Conservation (phyloP, 2,329 filamentous ascomycete genomes). For the Massarina eburnea region DNA sequence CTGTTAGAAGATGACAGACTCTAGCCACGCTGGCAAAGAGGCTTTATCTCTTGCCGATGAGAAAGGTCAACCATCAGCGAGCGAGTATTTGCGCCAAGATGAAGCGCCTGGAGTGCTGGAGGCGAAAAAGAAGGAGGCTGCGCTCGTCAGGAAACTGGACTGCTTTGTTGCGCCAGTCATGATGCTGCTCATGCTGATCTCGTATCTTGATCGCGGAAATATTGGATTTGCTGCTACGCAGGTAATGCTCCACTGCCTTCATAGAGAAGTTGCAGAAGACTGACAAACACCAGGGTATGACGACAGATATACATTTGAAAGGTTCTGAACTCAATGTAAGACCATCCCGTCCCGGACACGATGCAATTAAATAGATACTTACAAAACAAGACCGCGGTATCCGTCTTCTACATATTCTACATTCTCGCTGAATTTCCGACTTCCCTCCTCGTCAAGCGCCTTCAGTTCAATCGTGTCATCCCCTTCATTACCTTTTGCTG, state of each 20-base stretch:
- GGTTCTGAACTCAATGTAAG: constrained; percentile 30
- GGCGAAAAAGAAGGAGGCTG: constrained; percentile 25
- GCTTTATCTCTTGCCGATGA: constrained; percentile 14
- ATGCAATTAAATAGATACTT: background rate
- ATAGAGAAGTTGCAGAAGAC: background rate
- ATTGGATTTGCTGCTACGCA: constrained; percentile 40
- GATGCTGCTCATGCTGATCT: constrained; percentile 39
- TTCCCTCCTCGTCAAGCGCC: constrained; percentile 34
- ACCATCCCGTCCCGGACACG: background rate
- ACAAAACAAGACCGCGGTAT: constrained; percentile 30
- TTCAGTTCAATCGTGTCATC: constrained; percentile 38
- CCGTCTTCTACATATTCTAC: constrained; percentile 41
- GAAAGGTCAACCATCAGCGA: constrained; percentile 12
- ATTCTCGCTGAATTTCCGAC: constrained; percentile 40
- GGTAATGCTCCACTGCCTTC: background rate
- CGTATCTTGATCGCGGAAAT: constrained; percentile 38
- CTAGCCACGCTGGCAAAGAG: background rate
- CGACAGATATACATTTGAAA: constrained; percentile 27
- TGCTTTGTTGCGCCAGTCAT: constrained; percentile 39
- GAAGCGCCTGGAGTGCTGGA: constrained; percentile 16
- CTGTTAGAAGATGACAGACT: background rate
- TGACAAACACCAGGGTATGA: constrained; percentile 24
- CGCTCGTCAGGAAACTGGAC: constrained; percentile 34
- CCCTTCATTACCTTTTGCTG: constrained; percentile 29
- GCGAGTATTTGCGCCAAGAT: constrained; percentile 24